Evolutionary conservation across 768 basidiomycete genomes (phyloP).

Genomic region (Russula ochroleuca): DNA sequence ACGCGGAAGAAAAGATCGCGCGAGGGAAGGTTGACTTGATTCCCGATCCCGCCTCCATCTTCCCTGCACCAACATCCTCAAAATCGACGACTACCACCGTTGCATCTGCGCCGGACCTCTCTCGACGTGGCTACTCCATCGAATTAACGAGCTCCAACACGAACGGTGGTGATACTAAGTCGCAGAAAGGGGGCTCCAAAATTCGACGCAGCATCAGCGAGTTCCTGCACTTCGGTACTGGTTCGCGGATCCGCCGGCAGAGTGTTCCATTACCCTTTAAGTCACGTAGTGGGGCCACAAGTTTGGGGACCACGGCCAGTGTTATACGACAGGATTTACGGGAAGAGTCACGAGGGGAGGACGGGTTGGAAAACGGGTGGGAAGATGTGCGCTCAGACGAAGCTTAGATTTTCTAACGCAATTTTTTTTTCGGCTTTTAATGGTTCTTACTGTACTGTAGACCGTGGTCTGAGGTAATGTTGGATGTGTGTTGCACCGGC

Average conservation of each 20-base stretch:
- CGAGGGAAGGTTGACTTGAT: background rate
- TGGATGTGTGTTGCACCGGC: too few species aligned
- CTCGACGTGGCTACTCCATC: constrained; percentile 22
- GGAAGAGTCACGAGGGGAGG: background rate
- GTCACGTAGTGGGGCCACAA: too few species aligned
- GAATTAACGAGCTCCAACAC: constrained; percentile 3
- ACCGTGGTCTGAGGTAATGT: too few species aligned
- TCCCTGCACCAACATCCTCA: background rate
- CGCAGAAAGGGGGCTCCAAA: background rate
- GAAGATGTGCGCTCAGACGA: constrained; percentile 6
- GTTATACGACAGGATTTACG: background rate
- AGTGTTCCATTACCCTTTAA: constrained; percentile 4
- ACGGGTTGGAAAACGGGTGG: constrained; percentile 4
- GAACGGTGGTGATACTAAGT: background rate
- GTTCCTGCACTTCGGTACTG: constrained; percentile 8
- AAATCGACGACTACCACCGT: background rate
- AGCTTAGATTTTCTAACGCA: background rate
- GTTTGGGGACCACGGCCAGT: background rate
- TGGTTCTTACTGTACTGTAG: background rate
- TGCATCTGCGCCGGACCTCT: background rate
- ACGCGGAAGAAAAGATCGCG: background rate
- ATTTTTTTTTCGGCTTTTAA: background rate
- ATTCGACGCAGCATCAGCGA: constrained; percentile 21
- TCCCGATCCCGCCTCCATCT: constrained; percentile 15
- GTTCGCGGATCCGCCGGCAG: constrained; percentile 12